Base-by-base conservation (phyloP, 805 yeast genomes). In the Monosporozyma yasuniensis region DNA sequence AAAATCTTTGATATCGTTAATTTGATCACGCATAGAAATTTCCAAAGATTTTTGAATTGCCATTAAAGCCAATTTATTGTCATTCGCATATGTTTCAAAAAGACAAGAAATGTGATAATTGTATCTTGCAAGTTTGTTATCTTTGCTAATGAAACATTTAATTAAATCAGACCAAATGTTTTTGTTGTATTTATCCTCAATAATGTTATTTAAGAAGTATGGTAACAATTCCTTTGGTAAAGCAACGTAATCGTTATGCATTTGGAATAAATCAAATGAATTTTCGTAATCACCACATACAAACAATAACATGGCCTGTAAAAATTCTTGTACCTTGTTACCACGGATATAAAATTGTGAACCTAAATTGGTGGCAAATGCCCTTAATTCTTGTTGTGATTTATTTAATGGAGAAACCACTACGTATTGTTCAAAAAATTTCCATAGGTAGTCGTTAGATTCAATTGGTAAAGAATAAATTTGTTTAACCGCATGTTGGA, bases 11-110 rank as follows among this genome's bases (percentile, higher is more conserved):
- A 11, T 47, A 0, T 42, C 53, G 18, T 52, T 51, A 34, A 48
- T 58, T 41, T 55, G 54, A 1, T 47, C 50, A n/a, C 37, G 30
- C 47, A 55, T 50, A 6, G 64, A 54, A 23, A 49, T 52, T 25
- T 59, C 60, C 16, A 65, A 57, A 2, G 70, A 66, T 47, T 52
- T 59, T 30, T 62, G 57, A 18, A 64, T 61, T 12, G 59, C 55
- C 52, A 56, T 56, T 39, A 64, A 54, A 1, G 67, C 62, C 34
- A 55, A 50, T 16, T 56, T 59, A 32, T 56, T 50, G 21, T 52
- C 44, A 21, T 53, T 50, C 19, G 56, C 55, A 42, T 45, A 46
- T n/a, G 56, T 48, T 4, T 59, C 53, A 42, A 56, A 66, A 18
- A 64, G 49, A 34, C 53, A 43, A 1, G 70, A 62, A 11, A 66